Evolutionary conservation across 495 filamentous ascomycete species (phyloP), one percentile per base, ranked within the genome.

Genomic region (Neurospora tetrasperma): DNA sequence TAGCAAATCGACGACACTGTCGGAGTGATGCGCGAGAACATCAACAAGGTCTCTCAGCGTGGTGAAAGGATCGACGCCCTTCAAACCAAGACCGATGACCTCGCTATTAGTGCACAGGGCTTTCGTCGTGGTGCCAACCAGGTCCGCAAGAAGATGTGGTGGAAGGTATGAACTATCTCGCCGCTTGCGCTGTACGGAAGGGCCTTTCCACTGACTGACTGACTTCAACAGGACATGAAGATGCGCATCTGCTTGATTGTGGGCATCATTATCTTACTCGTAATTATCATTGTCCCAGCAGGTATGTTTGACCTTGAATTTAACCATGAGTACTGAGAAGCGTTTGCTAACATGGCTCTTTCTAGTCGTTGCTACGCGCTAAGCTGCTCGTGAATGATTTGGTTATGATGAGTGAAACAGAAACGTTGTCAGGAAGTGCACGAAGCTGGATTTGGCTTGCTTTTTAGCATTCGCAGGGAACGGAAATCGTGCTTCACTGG

Each of bases 1-100:
- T 83, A 99, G 96, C 92, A 98, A 97, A 97, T 99, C 83, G 90
- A 98, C 79, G 91, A 93, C 77, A 97, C 94, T 38, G 92, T 97
- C 79, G 90, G 90, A 78, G 91, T 94, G 69, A 97, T 97, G 94
- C 90, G 91, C 75, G 91, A 97, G 77, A 98, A 98, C 82, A 93
- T 98, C 85, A 92, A 93, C 84, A 94, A 93, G 82, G 92, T 96
- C 54, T 91, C 91, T 42, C 89, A 97, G 80, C 96, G 96, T 86
- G 96, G 96, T 76, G 94, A 92, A 75, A 88, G 90, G 77, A 89
- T 99, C 73, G 93, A 97, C 82, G 88, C 90, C 44, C 90, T 99
- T 42, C 93, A 96, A 85, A 91, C 97, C 82, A 98, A 98, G 88
- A 97, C 96, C 73, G 93, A 97, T 84, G 93, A 95, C 82, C 88